Conservation (phyloP, 2,329 filamentous ascomycete genomes). For the Onygena corvina region DNA sequence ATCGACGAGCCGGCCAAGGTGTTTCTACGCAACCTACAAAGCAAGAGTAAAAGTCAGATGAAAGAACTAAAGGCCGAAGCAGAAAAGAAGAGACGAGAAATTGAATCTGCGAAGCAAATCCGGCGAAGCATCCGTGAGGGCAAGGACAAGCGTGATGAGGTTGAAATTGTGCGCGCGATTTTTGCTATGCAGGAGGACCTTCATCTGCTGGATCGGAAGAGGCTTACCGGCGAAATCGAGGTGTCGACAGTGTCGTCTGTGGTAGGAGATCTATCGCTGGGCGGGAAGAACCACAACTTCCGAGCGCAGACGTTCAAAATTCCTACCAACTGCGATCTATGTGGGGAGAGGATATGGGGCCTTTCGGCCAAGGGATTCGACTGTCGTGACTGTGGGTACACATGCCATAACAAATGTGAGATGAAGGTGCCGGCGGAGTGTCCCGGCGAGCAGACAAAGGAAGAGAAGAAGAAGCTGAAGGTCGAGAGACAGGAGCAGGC, state of each 20-base stretch:
- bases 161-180: slow-evolving; percentile 68
- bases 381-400: slow-evolving; percentile 92
- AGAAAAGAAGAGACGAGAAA: slow-evolving; percentile 74
- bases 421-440: slow-evolving; percentile 97
- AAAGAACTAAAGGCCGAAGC: slow-evolving; percentile 69
- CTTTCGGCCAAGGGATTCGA: slow-evolving; percentile 93
- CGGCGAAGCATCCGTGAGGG: slow-evolving; percentile 70
- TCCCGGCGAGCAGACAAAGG: slow-evolving; percentile 84
- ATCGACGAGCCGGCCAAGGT: slow-evolving; percentile 78
- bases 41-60: slow-evolving; percentile 76
- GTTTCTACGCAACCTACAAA: slow-evolving; percentile 80
- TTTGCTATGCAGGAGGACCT: slow-evolving; percentile 75
- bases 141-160: slow-evolving; percentile 77
- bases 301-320: slow-evolving; percentile 99
- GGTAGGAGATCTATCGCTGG: slow-evolving; percentile 84
- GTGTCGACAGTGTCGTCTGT: slow-evolving; percentile 81
- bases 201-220: slow-evolving; percentile 70
- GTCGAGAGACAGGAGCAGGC: slow-evolving; percentile 69
- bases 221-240: slow-evolving; percentile 82
- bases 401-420: slow-evolving; percentile 96
- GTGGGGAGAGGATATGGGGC: slow-evolving; percentile 93
- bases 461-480: slow-evolving; percentile 91
- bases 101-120: slow-evolving; percentile 61
- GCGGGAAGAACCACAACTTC: slow-evolving; percentile 93
- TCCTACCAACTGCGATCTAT: slow-evolving; percentile 94